Evolutionary conservation across 768 basidiomycete genomes (phyloP), one percentile per base, ranked within the genome.

Genomic region (Tephrocybe sp.): DNA sequence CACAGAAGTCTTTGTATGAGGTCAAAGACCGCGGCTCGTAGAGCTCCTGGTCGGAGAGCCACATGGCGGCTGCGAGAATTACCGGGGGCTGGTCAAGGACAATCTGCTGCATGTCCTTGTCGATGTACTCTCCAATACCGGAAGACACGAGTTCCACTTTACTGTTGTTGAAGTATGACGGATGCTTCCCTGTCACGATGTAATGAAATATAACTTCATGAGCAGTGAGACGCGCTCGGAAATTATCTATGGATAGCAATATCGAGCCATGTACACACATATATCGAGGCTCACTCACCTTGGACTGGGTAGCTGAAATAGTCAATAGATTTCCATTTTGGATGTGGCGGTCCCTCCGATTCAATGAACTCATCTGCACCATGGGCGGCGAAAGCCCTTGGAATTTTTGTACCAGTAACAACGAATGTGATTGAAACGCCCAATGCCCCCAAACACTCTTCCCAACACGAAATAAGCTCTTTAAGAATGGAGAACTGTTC

Each of bases 81-180:
- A 24, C 28, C n/a, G 8, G n/a, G 9, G 37, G 38, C 8, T 48
- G 37, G 12, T 48, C 15, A 9, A 48, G 9, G 19, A 30, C 16
- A n/a, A 48, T 48, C 8, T 24, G n/a, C 15, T 40, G 6, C 47
- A 48, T 48, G 15, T 48, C 37, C 8, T 31, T 26, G 12, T 48
- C 37, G 3, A 39, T 40, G 24, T 32, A 48, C 28, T 40, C 16
- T 3, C 38, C 47, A 11, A 40, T 5, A 24, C 28, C 38, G 1
- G 37, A n/a, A 12, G 12, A 40, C 5, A 48, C 47, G 5, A 48
- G 27, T 8, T 48, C 47, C 13, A 39, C 18, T 24, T 26, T 48
- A 22, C 16, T 15, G 9, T 11, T 26, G 9, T 16, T 22, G 22
- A 34, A 40, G 18, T 15, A 40, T 3, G 38, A n/a, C 3, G 37